Evolutionary conservation across 352 stramenopile species (phyloP), one percentile per base, ranked within the genome.

Genomic region (Globisporangium okanoganense): DNA sequence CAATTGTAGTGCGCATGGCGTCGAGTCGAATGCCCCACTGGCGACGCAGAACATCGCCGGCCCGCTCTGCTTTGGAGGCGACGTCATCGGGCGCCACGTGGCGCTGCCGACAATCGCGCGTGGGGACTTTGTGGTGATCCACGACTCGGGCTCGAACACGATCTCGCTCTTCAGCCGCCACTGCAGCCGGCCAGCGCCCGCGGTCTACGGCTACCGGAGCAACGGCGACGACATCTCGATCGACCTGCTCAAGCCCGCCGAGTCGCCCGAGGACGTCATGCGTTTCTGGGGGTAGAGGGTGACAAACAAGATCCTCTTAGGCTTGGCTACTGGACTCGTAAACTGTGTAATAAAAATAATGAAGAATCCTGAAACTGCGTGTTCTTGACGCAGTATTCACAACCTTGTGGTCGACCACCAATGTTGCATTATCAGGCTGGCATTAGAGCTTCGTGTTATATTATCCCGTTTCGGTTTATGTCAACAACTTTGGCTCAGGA

Each of bases 61-160:
- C 0, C 93, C 93, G 1, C 67, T 98, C 25, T 98, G 93, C 63
- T 98, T 98, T 48, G 82, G 87, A 7, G 93, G 92, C 3, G 93
- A 98, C 63, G 68, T 97, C 38, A 76, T 97, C 35, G 88, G 76
- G n/a, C 76, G 73, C 12, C 60, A 73, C 25, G 67, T 89, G 18
- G 50, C 62, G 43, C 48, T 96, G 52, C 83, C 87, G 25, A 77
- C 66, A 9, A 88, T 95, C 61, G 61, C 71, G 8, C 72, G 75
- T 3, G 82, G 82, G 5, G 85, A 96, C 67, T 94, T 90, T 44
- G 75, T 96, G 40, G 85, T 96, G 24, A 76, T 97, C 44, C 80
- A 94, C 49, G 90, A 97, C 64, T 78, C 85, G 24, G 90, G 90
- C 52, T 85, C 79, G 20, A 96, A 97, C 68, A 95, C 90, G 5